These are phyloP conservation scores for Solanum tarijense DNA, from an alignment of 257 asterid genomes.

Conservation along the genomic window DNA sequence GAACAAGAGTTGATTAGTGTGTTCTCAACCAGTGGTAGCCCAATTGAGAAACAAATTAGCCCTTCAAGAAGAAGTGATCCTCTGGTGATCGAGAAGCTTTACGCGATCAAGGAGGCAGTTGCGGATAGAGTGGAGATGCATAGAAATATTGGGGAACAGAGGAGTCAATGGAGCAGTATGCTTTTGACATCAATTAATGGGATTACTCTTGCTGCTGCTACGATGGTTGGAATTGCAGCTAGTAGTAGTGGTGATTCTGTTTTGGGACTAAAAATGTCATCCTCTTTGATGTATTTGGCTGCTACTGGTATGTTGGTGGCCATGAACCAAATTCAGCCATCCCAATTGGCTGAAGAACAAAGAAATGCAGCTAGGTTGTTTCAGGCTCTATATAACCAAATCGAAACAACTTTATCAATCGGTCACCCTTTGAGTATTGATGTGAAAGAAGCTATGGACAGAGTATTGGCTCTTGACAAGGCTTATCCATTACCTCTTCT, in stretches of 20 bases:
- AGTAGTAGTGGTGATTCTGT: not conserved
- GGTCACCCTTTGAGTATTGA: constrained; percentile 26
- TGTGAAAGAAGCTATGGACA: constrained; percentile 43
- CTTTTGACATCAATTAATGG: constrained; percentile 39
- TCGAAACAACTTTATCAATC: constrained; percentile 23
- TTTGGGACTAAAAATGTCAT: constrained; percentile 10
- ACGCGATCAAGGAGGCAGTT: constrained; percentile 41
- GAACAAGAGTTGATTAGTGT: not conserved
- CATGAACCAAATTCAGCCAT: constrained; percentile 54
- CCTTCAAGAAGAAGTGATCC: constrained; percentile 9
- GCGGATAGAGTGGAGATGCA: constrained; percentile 63
- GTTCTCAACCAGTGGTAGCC: not conserved
- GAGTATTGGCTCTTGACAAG: constrained; percentile 51
- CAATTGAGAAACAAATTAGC: not conserved
- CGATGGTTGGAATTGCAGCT: constrained; percentile 11
- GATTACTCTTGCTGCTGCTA: constrained; percentile 34
- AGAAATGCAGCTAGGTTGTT: constrained; percentile 54
- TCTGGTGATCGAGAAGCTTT: constrained; percentile 24
- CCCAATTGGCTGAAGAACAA: constrained; percentile 74
- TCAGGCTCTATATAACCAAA: constrained; percentile 37
- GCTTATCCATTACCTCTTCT: constrained; percentile 52
- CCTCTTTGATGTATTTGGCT: constrained; percentile 19
- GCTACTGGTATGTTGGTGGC: constrained; percentile 22
- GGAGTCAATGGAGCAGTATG: constrained; percentile 40
- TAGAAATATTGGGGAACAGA: constrained; percentile 40